These are phyloP conservation scores for Spathaspora gorwiae DNA, from an alignment of 805 yeast species.

Conservation along the genomic window DNA sequence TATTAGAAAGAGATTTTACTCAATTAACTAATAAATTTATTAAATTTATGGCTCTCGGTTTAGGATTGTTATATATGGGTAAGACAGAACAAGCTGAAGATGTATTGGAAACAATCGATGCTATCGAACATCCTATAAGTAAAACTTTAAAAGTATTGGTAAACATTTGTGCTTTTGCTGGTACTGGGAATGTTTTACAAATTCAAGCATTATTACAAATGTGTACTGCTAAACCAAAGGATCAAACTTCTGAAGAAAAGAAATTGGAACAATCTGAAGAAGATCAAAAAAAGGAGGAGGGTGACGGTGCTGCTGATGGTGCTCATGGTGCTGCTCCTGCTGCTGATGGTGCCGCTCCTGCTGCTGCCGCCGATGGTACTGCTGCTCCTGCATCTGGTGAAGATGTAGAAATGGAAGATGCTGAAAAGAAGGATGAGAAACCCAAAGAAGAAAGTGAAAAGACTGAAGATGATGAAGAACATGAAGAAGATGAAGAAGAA, in stretches of 20 bases:
- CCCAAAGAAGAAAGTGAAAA: slow-evolving; percentile 13
- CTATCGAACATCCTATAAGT: slow-evolving; percentile 92
- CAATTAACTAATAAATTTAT: slow-evolving; percentile 85
- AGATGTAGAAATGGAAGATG: slow-evolving; percentile 30
- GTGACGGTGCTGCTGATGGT: slow-evolving; percentile 13
- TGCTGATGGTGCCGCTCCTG: slow-evolving; percentile 6
- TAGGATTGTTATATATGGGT: slow-evolving; percentile 89
- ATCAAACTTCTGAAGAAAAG: slow-evolving; percentile 53
- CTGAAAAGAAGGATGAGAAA: slow-evolving; percentile 18
- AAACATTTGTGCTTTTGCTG: slow-evolving; percentile 91
- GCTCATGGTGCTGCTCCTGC: slow-evolving; percentile 11
- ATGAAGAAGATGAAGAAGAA: slow-evolving; percentile 42
- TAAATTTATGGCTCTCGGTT: slow-evolving; percentile 84
- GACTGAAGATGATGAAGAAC: slow-evolving; percentile 25
- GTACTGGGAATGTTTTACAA: slow-evolving; percentile 95
- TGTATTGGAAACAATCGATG: slow-evolving; percentile 88
- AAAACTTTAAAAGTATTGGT: slow-evolving; percentile 85
- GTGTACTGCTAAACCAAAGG: slow-evolving; percentile 69
- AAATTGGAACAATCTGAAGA: slow-evolving; percentile 49
- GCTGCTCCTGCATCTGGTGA: slow-evolving; percentile 12
- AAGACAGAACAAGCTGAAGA: slow-evolving; percentile 92
- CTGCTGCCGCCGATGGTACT: slow-evolving; percentile 7
- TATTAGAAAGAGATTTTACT: slow-evolving; percentile 74
- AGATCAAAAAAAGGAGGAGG: slow-evolving; percentile 29
- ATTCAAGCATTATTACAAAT: slow-evolving; percentile 87